phyloP scores from a whole-genome alignment of 345 rosid genomes.

The Abelmoschus esculentus region DNA sequence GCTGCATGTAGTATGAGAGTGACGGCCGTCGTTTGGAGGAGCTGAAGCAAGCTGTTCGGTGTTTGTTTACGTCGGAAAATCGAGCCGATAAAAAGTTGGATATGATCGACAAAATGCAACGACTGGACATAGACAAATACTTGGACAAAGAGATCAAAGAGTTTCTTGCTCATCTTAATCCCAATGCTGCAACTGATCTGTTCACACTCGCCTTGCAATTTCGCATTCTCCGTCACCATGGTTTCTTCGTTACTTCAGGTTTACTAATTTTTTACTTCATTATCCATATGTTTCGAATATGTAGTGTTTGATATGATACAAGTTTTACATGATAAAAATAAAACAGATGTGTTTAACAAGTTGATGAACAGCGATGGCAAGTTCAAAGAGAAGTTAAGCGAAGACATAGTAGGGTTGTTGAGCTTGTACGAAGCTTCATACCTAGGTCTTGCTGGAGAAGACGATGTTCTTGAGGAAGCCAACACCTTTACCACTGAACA shows the following conservation, averaged over 20 bases:
- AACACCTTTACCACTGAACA: not conserved
- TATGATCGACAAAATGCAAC: not conserved
- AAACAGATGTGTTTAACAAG: slow-evolving; percentile 5
- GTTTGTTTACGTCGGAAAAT: not conserved
- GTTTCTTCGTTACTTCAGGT: not conserved
- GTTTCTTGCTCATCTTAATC: not conserved
- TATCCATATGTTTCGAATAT: no score
- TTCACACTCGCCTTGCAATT: not conserved
- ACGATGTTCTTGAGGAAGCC: slow-evolving; percentile 2
- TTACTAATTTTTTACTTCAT: not conserved
- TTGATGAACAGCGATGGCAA: not conserved
- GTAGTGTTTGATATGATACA: no score
- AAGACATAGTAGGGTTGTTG: not conserved
- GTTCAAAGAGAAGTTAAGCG: not conserved
- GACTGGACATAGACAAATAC: not conserved
- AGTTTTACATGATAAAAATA: not conserved
- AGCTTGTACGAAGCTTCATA: slow-evolving; percentile 8
- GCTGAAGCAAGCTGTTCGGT: not conserved
- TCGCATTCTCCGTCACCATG: not conserved
- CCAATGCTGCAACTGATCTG: not conserved
- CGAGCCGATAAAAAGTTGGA: not conserved
- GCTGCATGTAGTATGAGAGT: not conserved
- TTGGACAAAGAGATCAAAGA: not conserved
- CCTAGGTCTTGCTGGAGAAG: not conserved
- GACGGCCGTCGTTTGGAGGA: not conserved